Evolutionary conservation across 768 basidiomycete genomes (phyloP).

Genomic region (Serendipita sp.): DNA sequence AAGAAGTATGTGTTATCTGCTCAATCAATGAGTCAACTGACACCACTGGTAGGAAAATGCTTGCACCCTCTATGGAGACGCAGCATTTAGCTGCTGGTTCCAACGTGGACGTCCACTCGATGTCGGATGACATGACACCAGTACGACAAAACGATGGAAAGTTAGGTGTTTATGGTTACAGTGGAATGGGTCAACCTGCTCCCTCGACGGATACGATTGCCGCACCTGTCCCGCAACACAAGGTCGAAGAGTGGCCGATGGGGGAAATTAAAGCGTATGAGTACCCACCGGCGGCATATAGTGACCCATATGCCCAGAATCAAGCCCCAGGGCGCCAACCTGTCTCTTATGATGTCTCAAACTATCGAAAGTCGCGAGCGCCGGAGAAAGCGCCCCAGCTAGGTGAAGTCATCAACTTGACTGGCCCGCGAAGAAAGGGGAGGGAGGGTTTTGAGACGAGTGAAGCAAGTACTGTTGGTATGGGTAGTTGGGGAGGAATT

Average conservation of each 20-base stretch:
- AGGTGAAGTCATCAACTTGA: neutral
- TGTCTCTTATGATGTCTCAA: neutral
- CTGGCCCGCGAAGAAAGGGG: neutral
- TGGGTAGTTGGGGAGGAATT: slow-evolving; percentile 3
- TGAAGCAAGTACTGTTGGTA: neutral
- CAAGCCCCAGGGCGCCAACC: neutral
- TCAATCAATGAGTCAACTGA: neutral
- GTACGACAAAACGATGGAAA: neutral
- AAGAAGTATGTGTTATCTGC: neutral
- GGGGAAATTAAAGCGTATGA: neutral
- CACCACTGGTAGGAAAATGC: neutral
- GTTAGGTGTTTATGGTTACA: neutral
- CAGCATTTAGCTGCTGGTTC: neutral
- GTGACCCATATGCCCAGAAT: neutral
- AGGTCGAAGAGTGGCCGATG: neutral
- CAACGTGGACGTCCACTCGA: neutral
- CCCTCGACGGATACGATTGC: neutral
- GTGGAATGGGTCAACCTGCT: neutral
- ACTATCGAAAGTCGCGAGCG: neutral
- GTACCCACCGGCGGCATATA: neutral
- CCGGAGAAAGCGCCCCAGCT: neutral
- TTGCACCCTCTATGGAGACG: neutral
- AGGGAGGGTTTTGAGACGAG: neutral
- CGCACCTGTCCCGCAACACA: neutral
- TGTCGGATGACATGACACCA: neutral